phyloP scores from a whole-genome alignment of 2,329 filamentous ascomycete genomes.

The Kalmusia sp. region DNA sequence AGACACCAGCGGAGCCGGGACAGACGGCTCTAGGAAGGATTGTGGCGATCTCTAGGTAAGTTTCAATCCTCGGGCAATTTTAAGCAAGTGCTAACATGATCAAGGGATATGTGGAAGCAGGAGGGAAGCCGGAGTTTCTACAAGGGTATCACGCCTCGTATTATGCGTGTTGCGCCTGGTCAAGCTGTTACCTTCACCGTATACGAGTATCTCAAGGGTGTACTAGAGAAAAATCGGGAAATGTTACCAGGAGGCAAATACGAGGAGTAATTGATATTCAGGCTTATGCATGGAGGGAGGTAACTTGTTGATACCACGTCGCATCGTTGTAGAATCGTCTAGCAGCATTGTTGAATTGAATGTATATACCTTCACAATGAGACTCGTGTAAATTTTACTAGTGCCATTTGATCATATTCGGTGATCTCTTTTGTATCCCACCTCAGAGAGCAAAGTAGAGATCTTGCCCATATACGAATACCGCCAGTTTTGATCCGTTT shows the following conservation, averaged over 20 bases:
- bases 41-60: slow-evolving; percentile 68
- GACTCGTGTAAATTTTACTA: no score
- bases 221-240: slow-evolving; percentile 56
- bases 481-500: no score
- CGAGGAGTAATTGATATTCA: slow-evolving; percentile 51
- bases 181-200: slow-evolving; percentile 79
- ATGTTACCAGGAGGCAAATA: slow-evolving; percentile 55
- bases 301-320: not conserved
- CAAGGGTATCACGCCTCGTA: slow-evolving; percentile 96
- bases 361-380: no score
- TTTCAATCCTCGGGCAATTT: slow-evolving; percentile 52
- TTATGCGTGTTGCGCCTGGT: slow-evolving; percentile 96
- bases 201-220: slow-evolving; percentile 59
- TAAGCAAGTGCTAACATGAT: slow-evolving; percentile 12
- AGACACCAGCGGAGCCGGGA: slow-evolving; percentile 81
- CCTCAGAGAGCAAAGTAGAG: no score
- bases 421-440: no score
- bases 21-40: slow-evolving; percentile 84
- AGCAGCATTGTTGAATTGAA: not conserved
- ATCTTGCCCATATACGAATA: no score
- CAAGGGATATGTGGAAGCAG: slow-evolving; percentile 68
- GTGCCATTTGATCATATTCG: no score
- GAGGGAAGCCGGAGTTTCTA: slow-evolving; percentile 96
- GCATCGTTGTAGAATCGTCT: not conserved
- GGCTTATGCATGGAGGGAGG: not conserved